Base-by-base conservation (phyloP, 2,329 filamentous ascomycete species). In the Cladophialophora exuberans region DNA sequence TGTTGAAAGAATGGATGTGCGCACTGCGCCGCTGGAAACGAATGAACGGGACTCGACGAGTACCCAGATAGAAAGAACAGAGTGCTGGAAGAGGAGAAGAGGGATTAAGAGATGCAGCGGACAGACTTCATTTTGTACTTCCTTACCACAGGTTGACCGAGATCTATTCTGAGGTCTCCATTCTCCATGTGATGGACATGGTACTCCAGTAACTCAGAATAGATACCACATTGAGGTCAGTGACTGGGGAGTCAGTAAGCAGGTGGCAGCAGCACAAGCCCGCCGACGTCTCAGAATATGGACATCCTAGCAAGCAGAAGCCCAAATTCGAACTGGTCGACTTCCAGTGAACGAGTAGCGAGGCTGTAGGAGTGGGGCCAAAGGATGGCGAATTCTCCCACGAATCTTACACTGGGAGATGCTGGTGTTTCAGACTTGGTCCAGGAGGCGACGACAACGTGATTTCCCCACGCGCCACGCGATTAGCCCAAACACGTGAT, bases 1-100 rank as follows among this genome's bases (percentile, higher is more conserved):
- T 51, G 11, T n/a, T 18, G 10, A 55, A 51, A 13, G 52, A 55
- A 55, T 41, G 53, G 33, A 56, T 33, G 47, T 46, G 53, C 53
- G 53, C 53, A 52, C 53, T 25, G 47, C 53, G 52, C 52, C n/a
- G 23, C 26, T 26, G 15, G 25, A 22, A 46, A 44, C 22, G 49
- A 52, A 52, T 23, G 49, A 35, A 52, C 23, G 41, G n/a, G 49
- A 52, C 49, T 46, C 39, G 49, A n/a, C 23, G 41, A 52, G 41
- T 26, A 35, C 49, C 49, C 23, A 31, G 30, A 45, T n/a, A 35
- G 13, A 20, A 15, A 38, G 41, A 52, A 43, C n/a, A 22, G 15
- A 39, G 13, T 39, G 33, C 45, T 48, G 26, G 31, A 9, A 18
- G 33, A 28, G 30, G 10, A 48, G 5, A n/a, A n/a, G n/a, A 30